These are phyloP conservation scores for Physcomitrium patens DNA, from an alignment of 225 moss, liverwort and hornwort genomes.

Conservation along the genomic window DNA sequence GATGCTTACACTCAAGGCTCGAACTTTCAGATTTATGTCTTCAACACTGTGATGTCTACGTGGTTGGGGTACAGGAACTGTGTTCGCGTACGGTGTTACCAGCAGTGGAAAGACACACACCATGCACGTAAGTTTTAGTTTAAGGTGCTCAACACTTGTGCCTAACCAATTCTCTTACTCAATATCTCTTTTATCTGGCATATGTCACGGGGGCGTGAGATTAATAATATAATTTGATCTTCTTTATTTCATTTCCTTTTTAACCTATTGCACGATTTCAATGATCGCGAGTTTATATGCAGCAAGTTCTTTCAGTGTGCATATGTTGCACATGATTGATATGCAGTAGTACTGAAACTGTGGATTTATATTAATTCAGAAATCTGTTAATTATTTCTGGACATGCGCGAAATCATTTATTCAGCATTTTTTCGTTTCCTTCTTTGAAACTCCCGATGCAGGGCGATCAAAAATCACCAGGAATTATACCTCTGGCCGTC, in stretches of 20 bases:
- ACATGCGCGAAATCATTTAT: slow-evolving; percentile 4
- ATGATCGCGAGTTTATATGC: slow-evolving; percentile 9
- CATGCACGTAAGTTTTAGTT: slow-evolving; percentile 80
- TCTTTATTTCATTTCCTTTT: too few relatives aligned
- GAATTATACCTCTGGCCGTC: slow-evolving; percentile 93
- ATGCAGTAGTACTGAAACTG: not conserved
- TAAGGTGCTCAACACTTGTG: slow-evolving; percentile 20
- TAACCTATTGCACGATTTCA: not conserved
- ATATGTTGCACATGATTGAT: slow-evolving; percentile 14
- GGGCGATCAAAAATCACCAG: slow-evolving; percentile 99
- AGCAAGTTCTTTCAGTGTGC: slow-evolving; percentile 8
- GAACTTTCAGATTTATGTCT: slow-evolving; percentile 18
- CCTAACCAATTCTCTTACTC: slow-evolving; percentile 9
- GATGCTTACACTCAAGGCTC: not conserved
- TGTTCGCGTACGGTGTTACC: slow-evolving; percentile 97
- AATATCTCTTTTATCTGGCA: slow-evolving; percentile 4
- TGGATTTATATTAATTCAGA: not conserved
- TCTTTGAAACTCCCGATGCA: slow-evolving; percentile 34
- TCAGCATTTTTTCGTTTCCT: slow-evolving; percentile 3
- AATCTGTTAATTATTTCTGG: slow-evolving; percentile 7
- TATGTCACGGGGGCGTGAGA: not conserved
- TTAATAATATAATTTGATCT: slow-evolving; percentile 2
- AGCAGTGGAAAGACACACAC: slow-evolving; percentile 99
- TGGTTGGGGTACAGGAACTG: slow-evolving; percentile 68
- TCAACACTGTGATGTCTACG: slow-evolving; percentile 11